Base-by-base conservation (phyloP, 208 protist species). In the Leptomonas seymouri region DNA sequence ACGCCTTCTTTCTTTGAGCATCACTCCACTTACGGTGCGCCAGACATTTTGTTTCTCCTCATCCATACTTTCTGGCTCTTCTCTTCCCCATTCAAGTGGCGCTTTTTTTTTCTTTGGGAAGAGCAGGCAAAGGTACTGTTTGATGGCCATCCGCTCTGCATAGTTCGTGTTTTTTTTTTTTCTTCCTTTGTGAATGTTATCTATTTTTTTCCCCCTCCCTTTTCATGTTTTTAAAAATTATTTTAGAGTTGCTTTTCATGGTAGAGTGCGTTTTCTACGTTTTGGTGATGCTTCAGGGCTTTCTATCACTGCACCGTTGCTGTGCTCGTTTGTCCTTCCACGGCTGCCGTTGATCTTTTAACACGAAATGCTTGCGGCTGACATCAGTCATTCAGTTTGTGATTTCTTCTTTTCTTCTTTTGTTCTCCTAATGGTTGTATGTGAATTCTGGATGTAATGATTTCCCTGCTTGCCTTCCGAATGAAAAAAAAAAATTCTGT, bases 111-210 rank as follows among this genome's bases (percentile, higher is more conserved):
- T 60, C 42, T 59, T 44, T 45, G 3, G 16, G 18, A 48, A 4
- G 16, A 15, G 18, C 44, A 21, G 1, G 23, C 5, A 56, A 20
- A 15, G 36, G 30, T 36, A 34, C 12, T 18, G 23, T 3, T 21
- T 28, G 21, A 31, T 14, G 11, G 30, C 28, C 18, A 30, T 28
- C 31, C 7, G 28, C 57, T 65, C 36, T 72, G 49, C 67, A 72
- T 72, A 65, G 67, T 72, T 72, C 30, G 56, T 64, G 62, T 58
- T 34, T 55, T 70, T 55, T 44, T 53, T 50, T 72, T 67, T 48
- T 56, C 54, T 53, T 54, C 25, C 31, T 60, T 76, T 64, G 72
- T 62, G n/a, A n/a, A n/a, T n/a, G n/a, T n/a, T n/a, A n/a, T 53
- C n/a, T 53, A 30, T 53, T 30, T 11, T 53, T 53, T 53, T 23